Conservation (phyloP, 768 basidiomycete species). For the Suillus bovinus region DNA sequence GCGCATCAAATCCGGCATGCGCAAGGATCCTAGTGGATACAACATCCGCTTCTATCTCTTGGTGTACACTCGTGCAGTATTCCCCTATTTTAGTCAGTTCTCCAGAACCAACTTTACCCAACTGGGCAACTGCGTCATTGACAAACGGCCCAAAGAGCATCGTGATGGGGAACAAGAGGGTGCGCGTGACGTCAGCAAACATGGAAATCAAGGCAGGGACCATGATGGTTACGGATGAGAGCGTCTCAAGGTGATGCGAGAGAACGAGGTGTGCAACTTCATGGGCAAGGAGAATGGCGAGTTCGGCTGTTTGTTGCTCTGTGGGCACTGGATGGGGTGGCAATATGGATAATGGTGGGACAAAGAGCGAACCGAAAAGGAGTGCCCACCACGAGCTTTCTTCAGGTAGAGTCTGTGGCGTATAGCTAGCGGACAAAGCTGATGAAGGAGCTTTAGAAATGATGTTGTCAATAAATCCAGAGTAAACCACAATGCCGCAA, state of each 20-base stretch:
- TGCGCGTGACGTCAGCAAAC: slow-evolving; percentile 70
- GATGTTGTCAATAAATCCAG: slow-evolving; percentile 90
- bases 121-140: slow-evolving; percentile 86
- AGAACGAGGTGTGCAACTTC: slow-evolving; percentile 91
- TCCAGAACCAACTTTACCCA: slow-evolving; percentile 75
- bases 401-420: slow-evolving; percentile 16
- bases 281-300: slow-evolving; percentile 90
- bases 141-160: slow-evolving; percentile 94
- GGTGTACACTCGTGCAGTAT: slow-evolving; percentile 74
- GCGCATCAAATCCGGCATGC: slow-evolving; percentile 88
- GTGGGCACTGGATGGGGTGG: slow-evolving; percentile 58
- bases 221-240: slow-evolving; percentile 83
- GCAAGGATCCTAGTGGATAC: slow-evolving; percentile 90
- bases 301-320: slow-evolving; percentile 79
- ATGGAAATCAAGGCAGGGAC: slow-evolving; percentile 81
- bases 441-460: slow-evolving; percentile 43
- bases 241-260: slow-evolving; percentile 87
- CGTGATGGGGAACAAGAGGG: slow-evolving; percentile 84
- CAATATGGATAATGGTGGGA: slow-evolving; percentile 33
- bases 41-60: slow-evolving; percentile 92
- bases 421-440: slow-evolving; percentile 25
- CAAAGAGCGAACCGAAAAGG: slow-evolving; percentile 46
- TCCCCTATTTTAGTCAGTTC: slow-evolving; percentile 73
- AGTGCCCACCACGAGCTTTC: slow-evolving; percentile 46
- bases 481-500: slow-evolving; percentile 93